Base-by-base conservation (phyloP, 2,329 filamentous ascomycete genomes). In the Phaeomoniella chlamydospora region DNA sequence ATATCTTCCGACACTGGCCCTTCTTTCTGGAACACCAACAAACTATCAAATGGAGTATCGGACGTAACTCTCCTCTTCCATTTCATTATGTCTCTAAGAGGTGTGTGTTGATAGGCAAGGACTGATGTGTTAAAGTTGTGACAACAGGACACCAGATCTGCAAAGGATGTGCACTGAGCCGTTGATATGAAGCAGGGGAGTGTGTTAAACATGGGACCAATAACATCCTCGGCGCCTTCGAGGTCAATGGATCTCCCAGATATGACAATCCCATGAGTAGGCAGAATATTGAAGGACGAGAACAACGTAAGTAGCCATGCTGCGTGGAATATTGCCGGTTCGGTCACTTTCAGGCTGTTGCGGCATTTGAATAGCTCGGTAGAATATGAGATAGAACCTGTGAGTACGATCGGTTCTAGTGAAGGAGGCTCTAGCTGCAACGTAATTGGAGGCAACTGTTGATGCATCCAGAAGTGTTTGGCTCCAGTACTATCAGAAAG, bases 141-240 rank as follows among this genome's bases (percentile, higher is more conserved):
- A 41, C 80, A 83, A 35, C 62, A 58, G 12, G 58, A 62, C 15
- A 85, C 62, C 1, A 85, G 54, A 0, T 70, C 64, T 1, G 58
- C 51, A 74, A 80, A 85, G 0, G 67, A 59, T 0, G 55, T 49
- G 1, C 53, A 43, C 4, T 56, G 41, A 11, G 69, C 44, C 4
- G 59, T 50, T 12, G 35, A 31, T 19, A 75, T 56, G 37, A 72
- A 67, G 50, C 80, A 85, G 0, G 87, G 85, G 1, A 94, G 62
- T 0, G 86, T 94, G 51, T 94, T 94, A 67, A 94, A 93, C 14
- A 94, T 59, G 0, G 88, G 87, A 0, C 87, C 88, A 30, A 90
- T 70, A 1, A 82, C 72, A 15, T 65, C 51, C 33, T 86, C 79
- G 2, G 77, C 69, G 2, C 65, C 64, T 5, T 77, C 67, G 10